These are phyloP conservation scores for Alternaria hordeiaustralica DNA, from an alignment of 2,329 filamentous ascomycete genomes.

Conservation along the genomic window DNA sequence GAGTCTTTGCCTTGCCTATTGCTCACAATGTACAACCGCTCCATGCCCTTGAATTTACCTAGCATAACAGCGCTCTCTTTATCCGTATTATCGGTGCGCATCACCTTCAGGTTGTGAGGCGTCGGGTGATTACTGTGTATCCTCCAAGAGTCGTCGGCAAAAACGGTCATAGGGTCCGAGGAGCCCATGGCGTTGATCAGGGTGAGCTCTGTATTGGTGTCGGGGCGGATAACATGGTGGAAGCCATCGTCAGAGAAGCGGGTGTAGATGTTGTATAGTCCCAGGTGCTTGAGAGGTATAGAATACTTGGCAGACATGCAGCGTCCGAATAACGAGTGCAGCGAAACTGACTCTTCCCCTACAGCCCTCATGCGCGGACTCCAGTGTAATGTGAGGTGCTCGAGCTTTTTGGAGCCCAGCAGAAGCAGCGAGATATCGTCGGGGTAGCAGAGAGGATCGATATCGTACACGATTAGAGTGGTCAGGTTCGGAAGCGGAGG, in stretches of 20 bases:
- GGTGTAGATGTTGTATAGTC: conserved; percentile 65
- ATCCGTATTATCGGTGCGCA: conserved; percentile 58
- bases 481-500: conserved; percentile 64
- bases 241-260: conserved; percentile 57
- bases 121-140: conserved; percentile 28
- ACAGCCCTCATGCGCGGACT: conserved; percentile 66
- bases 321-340: conserved; percentile 64
- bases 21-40: conserved; percentile 61
- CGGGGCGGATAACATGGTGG: conserved; percentile 52
- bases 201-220: conserved; percentile 56
- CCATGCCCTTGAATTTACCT: conserved; percentile 52
- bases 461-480: conserved; percentile 62
- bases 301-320: conserved; percentile 56
- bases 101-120: conserved; percentile 52
- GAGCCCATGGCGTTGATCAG: conserved; percentile 61
- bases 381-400: conserved; percentile 65
- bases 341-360: conserved; percentile 63
- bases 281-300: conserved; percentile 58
- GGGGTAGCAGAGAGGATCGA: conserved; percentile 69
- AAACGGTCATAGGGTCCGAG: conserved; percentile 56
- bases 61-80: conserved; percentile 55
- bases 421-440: conserved; percentile 67
- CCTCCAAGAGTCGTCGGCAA: conserved; percentile 64
- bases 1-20: conserved; percentile 29
- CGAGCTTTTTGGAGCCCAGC: conserved; percentile 60